Evolutionary conservation across 1,284 basidiomycete species (phyloP), one percentile per base, ranked within the genome.

Genomic region (Apiotrichum laibachii): DNA sequence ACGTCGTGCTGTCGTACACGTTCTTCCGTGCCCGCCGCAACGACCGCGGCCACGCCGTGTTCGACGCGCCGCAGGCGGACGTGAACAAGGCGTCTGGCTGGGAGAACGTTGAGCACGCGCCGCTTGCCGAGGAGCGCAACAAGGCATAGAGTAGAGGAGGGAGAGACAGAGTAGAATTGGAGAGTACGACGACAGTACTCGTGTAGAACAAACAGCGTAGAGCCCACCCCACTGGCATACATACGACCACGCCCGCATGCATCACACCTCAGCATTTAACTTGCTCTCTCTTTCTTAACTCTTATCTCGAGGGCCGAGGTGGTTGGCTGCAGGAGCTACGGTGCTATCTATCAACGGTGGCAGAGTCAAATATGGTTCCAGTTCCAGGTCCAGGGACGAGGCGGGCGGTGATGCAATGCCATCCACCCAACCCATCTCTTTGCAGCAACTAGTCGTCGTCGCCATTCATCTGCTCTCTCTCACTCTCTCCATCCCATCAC

Each of bases 21-120:
- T 99, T 99, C 81, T 99, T 99, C 85, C 35, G 72, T 91, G 91
- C 59, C 89, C 90, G 11, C 83, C 89, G 91, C 63, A 93, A 93
- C 70, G 79, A 84, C 33, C 82, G 83, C 64, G 92, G 92, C 7
- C 88, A 92, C 59, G 81, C 91, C 11, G 90, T 92, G 61, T 90
- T 90, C 8, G 91, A 93, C 71, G 92, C 91, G 1, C 80, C 84
- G 2, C 86, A 90, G n/a, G 85, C 86, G 21, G 84, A 84, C 7
- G 83, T 92, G 9, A 85, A 90, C 67, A 83, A 83, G 46, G 90
- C 89, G 2, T 81, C 89, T 48, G 90, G 90, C 4, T 92, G 75
- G 56, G 76, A 75, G 47, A 67, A 76, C 19, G 77, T 77, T 57
- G 75, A 77, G 59, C 63, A 67, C 35, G 61, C 57, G 26, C 63